A percentile compares a stretch with the other conserved stretches of the same genome.
Conservation (phyloP, 2,329 filamentous ascomycete species). For the Nothopassalora personata region DNA sequence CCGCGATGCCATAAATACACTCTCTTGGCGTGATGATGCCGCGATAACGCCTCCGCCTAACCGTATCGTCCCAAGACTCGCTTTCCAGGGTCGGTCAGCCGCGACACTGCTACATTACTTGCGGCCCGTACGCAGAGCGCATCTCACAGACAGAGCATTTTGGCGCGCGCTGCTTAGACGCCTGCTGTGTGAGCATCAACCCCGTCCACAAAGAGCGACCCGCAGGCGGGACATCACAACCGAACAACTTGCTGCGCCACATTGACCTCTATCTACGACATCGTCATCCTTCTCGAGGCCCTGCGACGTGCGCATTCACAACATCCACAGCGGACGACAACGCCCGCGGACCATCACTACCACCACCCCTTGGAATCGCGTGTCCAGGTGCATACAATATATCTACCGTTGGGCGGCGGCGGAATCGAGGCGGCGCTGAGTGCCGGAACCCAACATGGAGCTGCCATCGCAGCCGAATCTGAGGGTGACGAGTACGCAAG, state of each 20-base stretch:
- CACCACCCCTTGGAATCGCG: neutral
- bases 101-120: neutral
- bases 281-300: slow-evolving; percentile 1
- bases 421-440: slow-evolving; percentile 6
- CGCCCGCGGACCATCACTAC: neutral
- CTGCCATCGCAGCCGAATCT: slow-evolving; percentile 65
- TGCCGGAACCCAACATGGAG: slow-evolving; percentile 35
- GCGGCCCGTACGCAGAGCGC: neutral
- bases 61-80: neutral
- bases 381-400: slow-evolving; percentile 9
- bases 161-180: neutral
- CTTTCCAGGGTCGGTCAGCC: neutral
- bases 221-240: neutral
- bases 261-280: neutral
- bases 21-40: neutral
- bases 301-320: neutral
- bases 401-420: slow-evolving; percentile 2
- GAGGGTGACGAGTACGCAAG: slow-evolving; percentile 76
- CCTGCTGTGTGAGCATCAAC: slow-evolving; percentile 1
- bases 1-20: neutral
- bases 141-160: neutral
- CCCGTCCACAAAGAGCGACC: neutral
- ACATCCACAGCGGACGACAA: neutral
- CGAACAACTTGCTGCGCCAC: slow-evolving; percentile 2
- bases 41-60: neutral